Evolutionary conservation across 257 asterid genomes (phyloP).

Genomic region (Lavandula angustifolia): DNA sequence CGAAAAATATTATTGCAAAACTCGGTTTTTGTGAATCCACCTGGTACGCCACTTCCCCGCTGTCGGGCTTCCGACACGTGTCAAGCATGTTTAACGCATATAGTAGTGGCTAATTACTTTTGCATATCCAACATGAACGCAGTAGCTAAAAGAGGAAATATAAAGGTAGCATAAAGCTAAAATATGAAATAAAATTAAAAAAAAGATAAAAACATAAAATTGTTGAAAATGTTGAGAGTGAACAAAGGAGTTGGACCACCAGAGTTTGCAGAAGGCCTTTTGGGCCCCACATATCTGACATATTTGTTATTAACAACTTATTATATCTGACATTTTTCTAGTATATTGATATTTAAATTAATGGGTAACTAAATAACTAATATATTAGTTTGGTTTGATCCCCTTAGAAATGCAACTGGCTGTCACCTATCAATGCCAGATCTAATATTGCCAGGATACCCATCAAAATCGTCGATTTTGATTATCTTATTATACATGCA

Average conservation of each 20-base stretch:
- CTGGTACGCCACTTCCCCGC: conserved; percentile 33
- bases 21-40: conserved; percentile 20
- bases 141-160: conserved; percentile 23
- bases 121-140: conserved; percentile 26
- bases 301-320: no score
- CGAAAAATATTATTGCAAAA: neutral
- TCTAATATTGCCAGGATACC: neutral
- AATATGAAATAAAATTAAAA: neutral
- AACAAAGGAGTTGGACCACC: conserved; percentile 40
- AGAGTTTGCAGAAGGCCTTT: conserved; percentile 13
- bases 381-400: no score
- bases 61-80: conserved; percentile 38
- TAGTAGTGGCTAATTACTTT: conserved; percentile 38
- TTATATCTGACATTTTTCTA: no score
- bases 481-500: neutral
- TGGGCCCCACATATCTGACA: conserved; percentile 3
- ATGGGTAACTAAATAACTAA: no score
- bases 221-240: conserved; percentile 20
- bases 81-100: conserved; percentile 29
- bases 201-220: neutral
- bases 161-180: conserved; percentile 28
- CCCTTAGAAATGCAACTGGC: no score
- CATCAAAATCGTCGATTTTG: conserved; percentile 14
- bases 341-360: no score
- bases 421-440: conserved; percentile 5